phyloP scores from a whole-genome alignment of 1,139 yeast genomes.

The Blastobotrys petasosporus region DNA sequence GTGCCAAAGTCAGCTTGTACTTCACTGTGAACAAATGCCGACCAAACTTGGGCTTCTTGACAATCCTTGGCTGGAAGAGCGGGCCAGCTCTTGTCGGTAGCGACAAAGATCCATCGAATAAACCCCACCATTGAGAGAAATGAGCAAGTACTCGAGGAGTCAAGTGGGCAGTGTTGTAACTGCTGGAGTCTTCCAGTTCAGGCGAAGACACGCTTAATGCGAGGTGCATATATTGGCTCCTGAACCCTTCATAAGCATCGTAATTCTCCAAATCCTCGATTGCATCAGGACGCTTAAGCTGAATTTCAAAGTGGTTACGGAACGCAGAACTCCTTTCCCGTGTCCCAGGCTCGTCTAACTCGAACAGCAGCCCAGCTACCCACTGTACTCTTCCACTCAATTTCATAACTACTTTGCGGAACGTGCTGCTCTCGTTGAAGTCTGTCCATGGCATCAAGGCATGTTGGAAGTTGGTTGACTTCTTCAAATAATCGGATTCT shows the following conservation, averaged over 20 bases:
- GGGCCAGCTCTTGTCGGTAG: slow-evolving; percentile 72
- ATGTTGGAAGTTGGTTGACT: slow-evolving; percentile 18
- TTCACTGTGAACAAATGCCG: slow-evolving; percentile 73
- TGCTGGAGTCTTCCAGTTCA: slow-evolving; percentile 21
- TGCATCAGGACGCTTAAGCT: slow-evolving; percentile 57
- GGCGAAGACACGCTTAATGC: slow-evolving; percentile 62
- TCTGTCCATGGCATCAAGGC: slow-evolving; percentile 22
- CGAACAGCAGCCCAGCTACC: slow-evolving; percentile 47
- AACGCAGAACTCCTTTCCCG: slow-evolving; percentile 47
- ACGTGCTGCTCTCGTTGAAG: slow-evolving; percentile 24
- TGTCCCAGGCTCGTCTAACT: slow-evolving; percentile 33
- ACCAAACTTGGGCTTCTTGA: slow-evolving; percentile 58
- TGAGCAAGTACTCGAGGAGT: slow-evolving; percentile 64
- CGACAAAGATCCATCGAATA: slow-evolving; percentile 63
- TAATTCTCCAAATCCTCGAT: slow-evolving; percentile 43
- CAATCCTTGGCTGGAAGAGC: slow-evolving; percentile 46
- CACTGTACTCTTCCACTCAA: slow-evolving; percentile 46
- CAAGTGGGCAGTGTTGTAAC: slow-evolving; percentile 68
- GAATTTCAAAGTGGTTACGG: slow-evolving; percentile 65
- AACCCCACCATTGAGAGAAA: slow-evolving; percentile 80
- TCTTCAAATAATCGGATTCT: slow-evolving; percentile 31
- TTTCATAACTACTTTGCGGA: slow-evolving; percentile 48
- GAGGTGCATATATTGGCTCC: slow-evolving; percentile 75
- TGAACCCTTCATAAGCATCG: slow-evolving; percentile 74
- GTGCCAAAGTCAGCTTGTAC: slow-evolving; percentile 67